Evolutionary conservation across 805 yeast species (phyloP).

Genomic region (Wickerhamomyces silvicola): DNA sequence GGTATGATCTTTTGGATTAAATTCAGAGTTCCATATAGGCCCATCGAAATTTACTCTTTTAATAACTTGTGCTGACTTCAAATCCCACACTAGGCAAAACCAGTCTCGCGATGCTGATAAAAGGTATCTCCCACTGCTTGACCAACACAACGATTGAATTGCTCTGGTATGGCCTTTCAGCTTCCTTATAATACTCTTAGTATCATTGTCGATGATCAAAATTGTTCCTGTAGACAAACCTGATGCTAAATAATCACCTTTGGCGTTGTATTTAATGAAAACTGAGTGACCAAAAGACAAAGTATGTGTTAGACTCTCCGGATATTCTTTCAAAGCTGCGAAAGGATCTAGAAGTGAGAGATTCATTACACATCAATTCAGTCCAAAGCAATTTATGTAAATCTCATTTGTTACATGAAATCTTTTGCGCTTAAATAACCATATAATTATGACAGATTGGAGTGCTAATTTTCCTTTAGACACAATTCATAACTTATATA

Average conservation of each 20-base stretch:
- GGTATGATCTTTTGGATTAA: conserved; percentile 42
- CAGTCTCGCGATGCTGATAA: conserved; percentile 77
- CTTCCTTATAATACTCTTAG: conserved; percentile 49
- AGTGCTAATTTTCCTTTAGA: too few species aligned
- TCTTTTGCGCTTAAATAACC: neutral
- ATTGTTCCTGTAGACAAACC: conserved; percentile 73
- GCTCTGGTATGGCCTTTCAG: conserved; percentile 65
- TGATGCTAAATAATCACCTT: conserved; percentile 82
- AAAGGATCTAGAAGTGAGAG: conserved; percentile 83
- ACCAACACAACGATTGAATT: conserved; percentile 73
- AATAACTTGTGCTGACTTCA: conserved; percentile 35
- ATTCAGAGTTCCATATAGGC: conserved; percentile 65
- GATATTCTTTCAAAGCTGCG: conserved; percentile 85
- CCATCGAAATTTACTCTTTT: conserved; percentile 50
- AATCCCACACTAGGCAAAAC: conserved; percentile 77
- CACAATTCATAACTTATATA: too few species aligned
- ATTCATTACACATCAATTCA: conserved; percentile 58
- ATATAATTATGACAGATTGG: too few species aligned
- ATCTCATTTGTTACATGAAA: neutral
- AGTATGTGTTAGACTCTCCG: conserved; percentile 73
- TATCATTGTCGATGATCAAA: conserved; percentile 67
- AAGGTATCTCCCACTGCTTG: conserved; percentile 60
- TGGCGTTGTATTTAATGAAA: conserved; percentile 57
- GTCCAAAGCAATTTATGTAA: too few species aligned
- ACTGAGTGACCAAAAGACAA: conserved; percentile 62